Percentiles rank a stretch among this genome's conserved stretches.
Evolutionary conservation across 75 land plant species (phyloP).

Genomic region (Sequoia sempervirens): DNA sequence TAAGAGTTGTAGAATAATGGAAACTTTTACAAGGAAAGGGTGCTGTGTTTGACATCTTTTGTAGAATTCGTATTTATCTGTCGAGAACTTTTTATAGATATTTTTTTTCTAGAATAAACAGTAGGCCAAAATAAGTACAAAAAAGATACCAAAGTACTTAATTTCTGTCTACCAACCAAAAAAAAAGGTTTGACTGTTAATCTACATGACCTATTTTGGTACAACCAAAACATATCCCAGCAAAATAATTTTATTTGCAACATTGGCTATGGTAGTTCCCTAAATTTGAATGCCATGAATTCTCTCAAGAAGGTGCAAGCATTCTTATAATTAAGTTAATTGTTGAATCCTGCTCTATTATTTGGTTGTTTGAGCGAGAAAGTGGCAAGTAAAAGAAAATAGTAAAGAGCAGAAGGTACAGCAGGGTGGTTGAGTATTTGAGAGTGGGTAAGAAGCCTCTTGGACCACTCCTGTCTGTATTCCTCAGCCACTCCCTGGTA

Average conservation of each 20-base stretch:
- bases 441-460: neutral
- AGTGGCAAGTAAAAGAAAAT: neutral
- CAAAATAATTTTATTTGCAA: neutral
- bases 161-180: neutral
- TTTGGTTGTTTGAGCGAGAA: neutral
- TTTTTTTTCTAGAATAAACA: neutral
- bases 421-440: neutral
- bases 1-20: neutral
- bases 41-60: neutral
- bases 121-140: neutral
- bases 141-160: neutral
- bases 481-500: neutral
- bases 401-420: neutral
- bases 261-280: neutral
- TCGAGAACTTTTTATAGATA: neutral
- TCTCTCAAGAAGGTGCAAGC: neutral
- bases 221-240: neutral
- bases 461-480: neutral
- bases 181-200: too few species aligned
- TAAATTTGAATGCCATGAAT: neutral
- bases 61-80: neutral
- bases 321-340: neutral
- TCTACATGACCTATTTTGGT: neutral
- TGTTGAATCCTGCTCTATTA: neutral
- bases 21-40: neutral